Base-by-base conservation (phyloP, 2,329 filamentous ascomycete genomes). In the Apiospora aurea region DNA sequence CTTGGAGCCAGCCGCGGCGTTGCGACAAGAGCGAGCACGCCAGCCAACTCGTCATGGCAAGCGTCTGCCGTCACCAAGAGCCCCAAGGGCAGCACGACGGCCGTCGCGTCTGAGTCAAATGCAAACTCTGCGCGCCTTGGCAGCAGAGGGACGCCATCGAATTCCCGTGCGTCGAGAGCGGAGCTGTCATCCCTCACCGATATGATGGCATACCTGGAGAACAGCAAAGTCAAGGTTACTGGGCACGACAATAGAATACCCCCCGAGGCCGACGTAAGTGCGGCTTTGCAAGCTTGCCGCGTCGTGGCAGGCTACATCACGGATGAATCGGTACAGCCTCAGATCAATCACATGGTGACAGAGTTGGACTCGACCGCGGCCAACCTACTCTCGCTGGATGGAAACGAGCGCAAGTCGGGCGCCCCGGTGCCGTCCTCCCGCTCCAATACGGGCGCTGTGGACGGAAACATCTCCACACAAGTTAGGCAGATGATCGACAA, bases 401-500 rank as follows among this genome's bases (percentile, higher is more conserved):
- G 74, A 46, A 75, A 66, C 11, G 67, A 68, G 14, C 43, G 71
- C 1, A 70, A 71, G 11, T 38, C 72, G 11, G 68, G 68, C 34
- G 72, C 75, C 6, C 75, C 71, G 69, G 26, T 73, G n/a, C 72
- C 75, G 72, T 70, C 67, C 69, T 49, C 71, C 66, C 71, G 69
- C 69, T 70, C 72, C 11, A 38, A n/a, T 44, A 66, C 61, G 14
- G 71, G 41, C 41, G 66, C 69, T 38, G 34, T 49, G 3, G 67
- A 49, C 24, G 43, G 53, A 26, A 73, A 76, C 24, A 67, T 73
- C 4, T 43, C 72, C 10, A 67, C 73, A 29, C 78, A 82, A 74
- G 75, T 87, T 64, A 81, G 81, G 73, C 83, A 86, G 66, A 83
- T 87, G 38, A 81, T 87, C 71, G 82, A 87, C 76, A 84, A 83